These are phyloP conservation scores for Lentinula sp. DNA, from an alignment of 768 basidiomycete species.

Conservation along the genomic window DNA sequence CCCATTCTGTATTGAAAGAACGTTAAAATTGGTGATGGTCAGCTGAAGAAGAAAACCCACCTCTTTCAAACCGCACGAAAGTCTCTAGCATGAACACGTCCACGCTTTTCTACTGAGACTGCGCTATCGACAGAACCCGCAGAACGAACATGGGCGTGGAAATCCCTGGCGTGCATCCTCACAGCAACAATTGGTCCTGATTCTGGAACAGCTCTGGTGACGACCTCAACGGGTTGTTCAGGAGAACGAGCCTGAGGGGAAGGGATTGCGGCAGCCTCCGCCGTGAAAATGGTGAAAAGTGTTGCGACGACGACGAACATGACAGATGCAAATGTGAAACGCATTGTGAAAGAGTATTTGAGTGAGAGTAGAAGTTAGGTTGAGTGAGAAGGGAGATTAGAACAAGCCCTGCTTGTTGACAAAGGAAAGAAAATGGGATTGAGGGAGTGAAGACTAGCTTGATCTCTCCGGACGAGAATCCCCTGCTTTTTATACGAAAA, in stretches of 20 bases:
- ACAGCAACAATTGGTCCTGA: background rate
- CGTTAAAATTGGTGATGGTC: background rate
- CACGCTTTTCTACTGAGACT: background rate
- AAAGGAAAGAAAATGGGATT: conserved; percentile 9
- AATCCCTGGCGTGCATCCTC: conserved; percentile 9
- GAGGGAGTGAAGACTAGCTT: conserved; percentile 30
- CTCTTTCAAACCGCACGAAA: background rate
- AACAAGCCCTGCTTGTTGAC: conserved; percentile 12
- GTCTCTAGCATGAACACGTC: background rate
- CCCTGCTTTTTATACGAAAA: background rate
- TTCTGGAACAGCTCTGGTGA: background rate
- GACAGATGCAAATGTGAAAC: conserved; percentile 18
- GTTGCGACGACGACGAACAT: conserved; percentile 16
- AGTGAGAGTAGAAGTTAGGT: conserved; percentile 9
- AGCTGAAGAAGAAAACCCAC: background rate
- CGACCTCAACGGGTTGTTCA: background rate
- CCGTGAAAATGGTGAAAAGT: conserved; percentile 7
- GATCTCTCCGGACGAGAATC: background rate
- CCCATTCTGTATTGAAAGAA: background rate
- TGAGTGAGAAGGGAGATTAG: conserved; percentile 11
- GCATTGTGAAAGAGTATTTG: conserved; percentile 18
- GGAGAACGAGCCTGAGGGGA: conserved; percentile 6
- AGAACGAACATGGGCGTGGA: background rate
- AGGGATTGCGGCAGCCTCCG: conserved; percentile 22
- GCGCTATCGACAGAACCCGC: background rate